Evolutionary conservation across 75 land plant genomes (phyloP).

Genomic region (Pinus taeda): DNA sequence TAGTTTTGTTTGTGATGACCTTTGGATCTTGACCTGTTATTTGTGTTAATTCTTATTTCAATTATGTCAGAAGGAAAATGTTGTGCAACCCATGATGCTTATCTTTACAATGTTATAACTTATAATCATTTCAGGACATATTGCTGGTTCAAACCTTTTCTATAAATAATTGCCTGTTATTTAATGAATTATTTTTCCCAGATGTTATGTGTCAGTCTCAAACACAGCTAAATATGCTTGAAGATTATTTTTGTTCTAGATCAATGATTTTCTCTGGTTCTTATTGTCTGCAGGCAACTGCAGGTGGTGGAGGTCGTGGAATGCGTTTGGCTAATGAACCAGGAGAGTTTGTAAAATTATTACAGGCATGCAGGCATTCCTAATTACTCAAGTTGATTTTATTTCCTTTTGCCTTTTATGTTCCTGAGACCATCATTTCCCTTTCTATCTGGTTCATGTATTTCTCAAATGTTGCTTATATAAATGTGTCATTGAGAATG

Average conservation of each 20-base stretch:
- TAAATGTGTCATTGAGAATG: too few species aligned
- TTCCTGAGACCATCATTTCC: too few species aligned
- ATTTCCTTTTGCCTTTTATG: background rate
- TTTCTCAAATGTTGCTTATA: too few species aligned
- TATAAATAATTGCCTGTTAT: background rate
- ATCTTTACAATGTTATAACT: background rate
- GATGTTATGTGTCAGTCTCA: background rate
- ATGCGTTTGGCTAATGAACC: conserved; percentile 95
- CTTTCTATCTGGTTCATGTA: too few species aligned
- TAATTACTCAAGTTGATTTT: background rate
- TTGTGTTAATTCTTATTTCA: background rate
- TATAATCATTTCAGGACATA: background rate
- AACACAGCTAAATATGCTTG: background rate
- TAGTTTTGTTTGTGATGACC: background rate
- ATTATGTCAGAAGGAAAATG: background rate
- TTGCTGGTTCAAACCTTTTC: background rate
- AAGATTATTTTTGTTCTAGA: background rate
- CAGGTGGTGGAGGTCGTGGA: conserved; percentile 99
- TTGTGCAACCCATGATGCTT: background rate
- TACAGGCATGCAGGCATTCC: conserved; percentile 52
- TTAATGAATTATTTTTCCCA: background rate
- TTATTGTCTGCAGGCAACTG: conserved; percentile 70
- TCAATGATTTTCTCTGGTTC: background rate
- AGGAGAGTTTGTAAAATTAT: conserved; percentile 82
- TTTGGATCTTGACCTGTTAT: background rate